phyloP scores from a whole-genome alignment of 768 basidiomycete genomes.

The Austroboletus eburneus region DNA sequence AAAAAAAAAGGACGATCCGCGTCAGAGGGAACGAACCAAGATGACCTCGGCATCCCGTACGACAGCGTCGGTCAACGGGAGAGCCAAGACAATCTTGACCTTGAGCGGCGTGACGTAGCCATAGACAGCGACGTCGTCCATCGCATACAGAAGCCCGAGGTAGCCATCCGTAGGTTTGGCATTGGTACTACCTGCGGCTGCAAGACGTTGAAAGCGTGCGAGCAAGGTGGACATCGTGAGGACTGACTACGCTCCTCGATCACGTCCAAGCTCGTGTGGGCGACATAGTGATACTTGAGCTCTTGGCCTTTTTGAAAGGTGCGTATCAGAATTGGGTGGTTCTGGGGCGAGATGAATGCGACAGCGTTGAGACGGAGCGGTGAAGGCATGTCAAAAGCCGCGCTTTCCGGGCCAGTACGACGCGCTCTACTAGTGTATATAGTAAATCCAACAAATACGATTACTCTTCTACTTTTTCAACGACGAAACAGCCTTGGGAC shows the following conservation, averaged over 20 bases:
- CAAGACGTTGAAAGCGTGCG: not conserved
- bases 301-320: slow-evolving; percentile 59
- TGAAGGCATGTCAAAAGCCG: slow-evolving; percentile 51
- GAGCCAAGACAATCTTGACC: slow-evolving; percentile 79
- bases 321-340: slow-evolving; percentile 72
- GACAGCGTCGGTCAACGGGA: slow-evolving; percentile 77
- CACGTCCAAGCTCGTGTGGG: slow-evolving; percentile 86
- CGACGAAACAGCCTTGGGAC: slow-evolving; percentile 12
- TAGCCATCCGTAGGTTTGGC: slow-evolving; percentile 74
- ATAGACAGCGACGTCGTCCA: slow-evolving; percentile 91
- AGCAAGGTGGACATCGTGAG: not conserved
- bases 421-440: too few relatives aligned
- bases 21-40: slow-evolving; percentile 50
- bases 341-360: slow-evolving; percentile 81
- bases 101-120: slow-evolving; percentile 87
- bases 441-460: too few relatives aligned
- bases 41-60: slow-evolving; percentile 77
- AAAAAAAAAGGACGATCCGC: too few relatives aligned
- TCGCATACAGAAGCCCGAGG: slow-evolving; percentile 79
- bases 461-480: too few relatives aligned
- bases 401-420: too few relatives aligned
- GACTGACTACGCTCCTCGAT: slow-evolving; percentile 85
- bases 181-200: slow-evolving; percentile 32
- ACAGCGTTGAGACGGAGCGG: slow-evolving; percentile 74
- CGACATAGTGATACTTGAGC: slow-evolving; percentile 87